phyloP scores from a whole-genome alignment of 768 basidiomycete species.

The Panellus pusillus region DNA sequence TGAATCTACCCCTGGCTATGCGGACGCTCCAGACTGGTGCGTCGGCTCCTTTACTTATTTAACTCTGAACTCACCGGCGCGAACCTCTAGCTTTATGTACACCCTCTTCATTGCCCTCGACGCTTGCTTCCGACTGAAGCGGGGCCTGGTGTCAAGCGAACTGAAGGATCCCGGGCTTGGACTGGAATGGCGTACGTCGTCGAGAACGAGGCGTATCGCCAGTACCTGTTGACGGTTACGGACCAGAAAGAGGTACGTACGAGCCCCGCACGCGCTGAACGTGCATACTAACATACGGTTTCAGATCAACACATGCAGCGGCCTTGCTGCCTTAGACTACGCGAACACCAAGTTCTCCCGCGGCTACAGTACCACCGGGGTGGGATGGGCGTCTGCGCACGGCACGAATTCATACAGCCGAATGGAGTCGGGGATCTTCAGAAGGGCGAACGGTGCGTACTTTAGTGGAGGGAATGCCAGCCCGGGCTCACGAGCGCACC shows the following conservation, averaged over 20 bases:
- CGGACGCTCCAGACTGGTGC: no score
- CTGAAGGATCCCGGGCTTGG: neutral
- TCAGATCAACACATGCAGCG: slow-evolving; percentile 28
- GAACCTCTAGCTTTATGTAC: slow-evolving; percentile 23
- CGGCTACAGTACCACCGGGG: slow-evolving; percentile 26
- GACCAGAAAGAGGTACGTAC: slow-evolving; percentile 16
- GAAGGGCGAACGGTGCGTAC: slow-evolving; percentile 31
- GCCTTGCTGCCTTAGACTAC: slow-evolving; percentile 23
- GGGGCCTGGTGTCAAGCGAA: neutral
- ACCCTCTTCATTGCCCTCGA: slow-evolving; percentile 21
- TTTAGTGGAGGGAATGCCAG: neutral
- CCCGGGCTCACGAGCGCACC: slow-evolving; percentile 24
- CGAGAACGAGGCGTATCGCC: slow-evolving; percentile 8
- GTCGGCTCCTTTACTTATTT: no score
- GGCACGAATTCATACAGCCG: slow-evolving; percentile 25
- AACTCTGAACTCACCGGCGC: no score
- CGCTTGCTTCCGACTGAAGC: slow-evolving; percentile 27
- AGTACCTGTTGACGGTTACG: slow-evolving; percentile 12
- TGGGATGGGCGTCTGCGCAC: slow-evolving; percentile 26
- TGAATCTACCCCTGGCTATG: slow-evolving; percentile 31
- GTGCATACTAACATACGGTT: neutral
- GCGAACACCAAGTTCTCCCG: slow-evolving; percentile 21
- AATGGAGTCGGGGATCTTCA: slow-evolving; percentile 30
- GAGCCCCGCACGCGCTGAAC: no score
- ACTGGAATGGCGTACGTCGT: slow-evolving; percentile 9